phyloP scores from a whole-genome alignment of 768 basidiomycete genomes.

The Trametes sanguinea region DNA sequence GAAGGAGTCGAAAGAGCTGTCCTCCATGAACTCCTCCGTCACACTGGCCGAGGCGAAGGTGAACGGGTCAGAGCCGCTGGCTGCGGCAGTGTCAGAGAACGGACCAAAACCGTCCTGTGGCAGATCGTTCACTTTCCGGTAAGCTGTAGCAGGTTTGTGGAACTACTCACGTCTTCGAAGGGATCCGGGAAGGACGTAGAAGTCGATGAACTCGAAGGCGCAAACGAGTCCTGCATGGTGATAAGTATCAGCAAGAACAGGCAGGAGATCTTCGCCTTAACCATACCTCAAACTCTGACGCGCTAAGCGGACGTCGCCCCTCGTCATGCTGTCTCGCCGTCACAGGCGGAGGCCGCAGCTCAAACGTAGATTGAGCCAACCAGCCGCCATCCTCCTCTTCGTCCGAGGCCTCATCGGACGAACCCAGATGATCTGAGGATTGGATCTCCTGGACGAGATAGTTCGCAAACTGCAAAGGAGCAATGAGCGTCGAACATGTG shows the following conservation, averaged over 20 bases:
- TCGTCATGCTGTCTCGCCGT: slow-evolving; percentile 28
- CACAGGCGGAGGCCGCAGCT: slow-evolving; percentile 33
- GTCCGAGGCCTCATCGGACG: slow-evolving; percentile 53
- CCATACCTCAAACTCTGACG: slow-evolving; percentile 34
- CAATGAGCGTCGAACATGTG: neutral
- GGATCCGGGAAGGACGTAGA: slow-evolving; percentile 31
- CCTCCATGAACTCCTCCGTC: slow-evolving; percentile 60
- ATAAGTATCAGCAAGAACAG: neutral
- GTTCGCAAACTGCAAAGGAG: slow-evolving; percentile 64
- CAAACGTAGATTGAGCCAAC: slow-evolving; percentile 78
- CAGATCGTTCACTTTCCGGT: neutral
- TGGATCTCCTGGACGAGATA: slow-evolving; percentile 79
- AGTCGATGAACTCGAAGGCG: slow-evolving; percentile 21
- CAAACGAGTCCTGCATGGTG: slow-evolving; percentile 35
- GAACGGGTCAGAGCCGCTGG: slow-evolving; percentile 55
- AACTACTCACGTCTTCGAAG: slow-evolving; percentile 47
- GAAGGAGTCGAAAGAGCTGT: slow-evolving; percentile 64
- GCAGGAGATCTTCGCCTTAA: neutral
- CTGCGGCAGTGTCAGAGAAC: slow-evolving; percentile 66
- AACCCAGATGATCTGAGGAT: slow-evolving; percentile 57
- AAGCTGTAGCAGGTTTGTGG: neutral
- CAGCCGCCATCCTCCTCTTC: slow-evolving; percentile 78
- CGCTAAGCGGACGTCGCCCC: slow-evolving; percentile 35
- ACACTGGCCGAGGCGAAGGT: slow-evolving; percentile 51
- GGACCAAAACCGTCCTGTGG: slow-evolving; percentile 51